Percentiles rank a stretch among this genome's conserved stretches.
Evolutionary conservation across 441 rosid genomes (phyloP).

Genomic region (Gossypium lobatum): DNA sequence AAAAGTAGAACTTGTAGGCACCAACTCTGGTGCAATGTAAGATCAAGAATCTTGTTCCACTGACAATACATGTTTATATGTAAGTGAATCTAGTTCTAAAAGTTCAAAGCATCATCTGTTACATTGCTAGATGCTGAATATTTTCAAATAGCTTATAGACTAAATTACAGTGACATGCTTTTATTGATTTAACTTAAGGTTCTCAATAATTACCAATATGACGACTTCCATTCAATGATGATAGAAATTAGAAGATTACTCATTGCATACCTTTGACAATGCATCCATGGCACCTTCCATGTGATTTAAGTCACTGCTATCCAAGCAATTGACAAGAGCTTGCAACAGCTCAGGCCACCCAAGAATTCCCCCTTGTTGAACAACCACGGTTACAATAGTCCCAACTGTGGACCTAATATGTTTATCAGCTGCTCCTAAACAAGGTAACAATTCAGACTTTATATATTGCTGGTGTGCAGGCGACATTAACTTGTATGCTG

Average conservation of each 20-base stretch:
- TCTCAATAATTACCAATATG: not conserved
- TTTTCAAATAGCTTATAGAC: not conserved
- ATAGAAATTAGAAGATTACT: slow-evolving; percentile 5
- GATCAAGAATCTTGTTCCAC: slow-evolving; percentile 2
- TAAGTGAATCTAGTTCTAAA: not conserved
- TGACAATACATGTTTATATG: not conserved
- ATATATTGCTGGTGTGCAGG: slow-evolving; percentile 64
- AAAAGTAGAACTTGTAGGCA: not conserved
- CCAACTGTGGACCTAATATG: slow-evolving; percentile 91
- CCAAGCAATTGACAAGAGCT: slow-evolving; percentile 82
- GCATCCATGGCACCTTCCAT: slow-evolving; percentile 99
- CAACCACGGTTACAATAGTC: slow-evolving; percentile 74
- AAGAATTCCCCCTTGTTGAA: slow-evolving; percentile 63
- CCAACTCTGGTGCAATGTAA: not conserved
- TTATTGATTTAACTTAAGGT: not conserved
- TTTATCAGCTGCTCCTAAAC: slow-evolving; percentile 85
- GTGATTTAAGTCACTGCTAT: slow-evolving; percentile 81
- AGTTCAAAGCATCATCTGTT: not conserved
- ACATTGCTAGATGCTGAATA: not conserved
- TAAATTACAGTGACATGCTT: not conserved
- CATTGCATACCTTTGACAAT: slow-evolving; percentile 70
- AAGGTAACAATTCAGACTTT: slow-evolving; percentile 82
- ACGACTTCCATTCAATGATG: slow-evolving; percentile 2
- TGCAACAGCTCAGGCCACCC: slow-evolving; percentile 93
- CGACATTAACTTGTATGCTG: slow-evolving; percentile 56